phyloP scores from a whole-genome alignment of 2,329 filamentous ascomycete species.

The Talaromyces amestolkiae region DNA sequence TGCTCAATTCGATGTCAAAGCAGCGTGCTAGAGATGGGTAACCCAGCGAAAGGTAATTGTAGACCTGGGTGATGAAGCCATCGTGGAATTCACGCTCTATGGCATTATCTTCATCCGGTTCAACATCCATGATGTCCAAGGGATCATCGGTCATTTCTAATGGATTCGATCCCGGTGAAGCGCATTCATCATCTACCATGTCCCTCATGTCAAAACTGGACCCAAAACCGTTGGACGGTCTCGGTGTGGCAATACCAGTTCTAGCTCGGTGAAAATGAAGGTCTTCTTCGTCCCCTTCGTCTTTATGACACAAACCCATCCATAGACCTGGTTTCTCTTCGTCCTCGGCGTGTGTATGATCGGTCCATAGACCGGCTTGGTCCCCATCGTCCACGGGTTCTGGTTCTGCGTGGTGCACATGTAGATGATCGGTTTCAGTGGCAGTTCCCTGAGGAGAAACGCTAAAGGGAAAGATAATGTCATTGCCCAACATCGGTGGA shows the following conservation, averaged over 20 bases:
- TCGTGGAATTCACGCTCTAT: slow-evolving; percentile 71
- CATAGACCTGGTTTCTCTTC: slow-evolving; percentile 39
- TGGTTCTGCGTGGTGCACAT: slow-evolving; percentile 44
- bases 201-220: slow-evolving; percentile 14
- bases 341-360: slow-evolving; percentile 57
- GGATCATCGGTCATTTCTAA: slow-evolving; percentile 15
- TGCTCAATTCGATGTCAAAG: slow-evolving; percentile 81
- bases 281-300: slow-evolving; percentile 20
- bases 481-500: slow-evolving; percentile 84
- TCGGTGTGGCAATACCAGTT: slow-evolving; percentile 30
- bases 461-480: slow-evolving; percentile 78
- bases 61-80: slow-evolving; percentile 87
- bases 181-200: slow-evolving; percentile 22
- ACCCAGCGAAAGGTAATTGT: slow-evolving; percentile 91
- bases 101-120: slow-evolving; percentile 41
- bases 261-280: slow-evolving; percentile 17
- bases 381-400: slow-evolving; percentile 51
- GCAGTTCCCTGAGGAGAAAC: slow-evolving; percentile 79
- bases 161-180: background rate
- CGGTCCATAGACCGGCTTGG: slow-evolving; percentile 70
- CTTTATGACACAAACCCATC: slow-evolving; percentile 43
- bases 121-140: slow-evolving; percentile 26
- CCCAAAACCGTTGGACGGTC: slow-evolving; percentile 22
- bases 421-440: slow-evolving; percentile 70
- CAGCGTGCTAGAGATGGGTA: slow-evolving; percentile 81